Conservation (phyloP, 179 eudicot species). For the Patellifolia procumbens region DNA sequence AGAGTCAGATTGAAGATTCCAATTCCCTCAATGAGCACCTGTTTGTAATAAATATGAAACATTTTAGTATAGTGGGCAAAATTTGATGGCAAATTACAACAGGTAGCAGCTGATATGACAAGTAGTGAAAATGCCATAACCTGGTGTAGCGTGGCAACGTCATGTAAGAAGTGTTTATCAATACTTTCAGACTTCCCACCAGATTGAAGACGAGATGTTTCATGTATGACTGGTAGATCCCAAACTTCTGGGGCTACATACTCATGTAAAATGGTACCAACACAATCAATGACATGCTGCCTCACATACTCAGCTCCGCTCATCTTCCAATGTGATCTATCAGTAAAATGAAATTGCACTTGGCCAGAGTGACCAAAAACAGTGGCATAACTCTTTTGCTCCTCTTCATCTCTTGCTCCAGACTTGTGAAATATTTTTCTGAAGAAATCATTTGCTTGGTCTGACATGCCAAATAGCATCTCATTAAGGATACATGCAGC, state of each 20-base stretch:
- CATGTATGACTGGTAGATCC: slow-evolving; percentile 68
- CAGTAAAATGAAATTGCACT: slow-evolving; percentile 19
- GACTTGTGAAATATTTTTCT: slow-evolving; percentile 46
- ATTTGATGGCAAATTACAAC: background rate
- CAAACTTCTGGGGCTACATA: slow-evolving; percentile 76
- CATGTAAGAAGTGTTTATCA: slow-evolving; percentile 66
- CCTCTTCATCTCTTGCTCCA: slow-evolving; percentile 27
- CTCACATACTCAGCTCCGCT: slow-evolving; percentile 38
- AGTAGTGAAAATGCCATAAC: slow-evolving; percentile 30
- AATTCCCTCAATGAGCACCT: slow-evolving; percentile 90
- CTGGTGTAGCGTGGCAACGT: slow-evolving; percentile 80
- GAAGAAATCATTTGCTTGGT: slow-evolving; percentile 47
- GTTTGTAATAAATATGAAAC: slow-evolving; percentile 36
- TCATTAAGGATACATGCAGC: slow-evolving; percentile 86
- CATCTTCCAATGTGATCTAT: slow-evolving; percentile 48
- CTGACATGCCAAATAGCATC: slow-evolving; percentile 87
- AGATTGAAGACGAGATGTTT: slow-evolving; percentile 47
- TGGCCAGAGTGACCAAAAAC: slow-evolving; percentile 17
- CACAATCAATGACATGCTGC: slow-evolving; percentile 57
- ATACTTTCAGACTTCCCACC: slow-evolving; percentile 45
- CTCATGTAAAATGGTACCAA: slow-evolving; percentile 81
- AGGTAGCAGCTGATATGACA: background rate
- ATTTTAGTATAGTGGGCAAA: slow-evolving; percentile 17
- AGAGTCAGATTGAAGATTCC: slow-evolving; percentile 82
- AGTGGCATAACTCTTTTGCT: slow-evolving; percentile 26